Evolutionary conservation across 164 flowering plant species (phyloP).

Genomic region (Vitis cinerea): DNA sequence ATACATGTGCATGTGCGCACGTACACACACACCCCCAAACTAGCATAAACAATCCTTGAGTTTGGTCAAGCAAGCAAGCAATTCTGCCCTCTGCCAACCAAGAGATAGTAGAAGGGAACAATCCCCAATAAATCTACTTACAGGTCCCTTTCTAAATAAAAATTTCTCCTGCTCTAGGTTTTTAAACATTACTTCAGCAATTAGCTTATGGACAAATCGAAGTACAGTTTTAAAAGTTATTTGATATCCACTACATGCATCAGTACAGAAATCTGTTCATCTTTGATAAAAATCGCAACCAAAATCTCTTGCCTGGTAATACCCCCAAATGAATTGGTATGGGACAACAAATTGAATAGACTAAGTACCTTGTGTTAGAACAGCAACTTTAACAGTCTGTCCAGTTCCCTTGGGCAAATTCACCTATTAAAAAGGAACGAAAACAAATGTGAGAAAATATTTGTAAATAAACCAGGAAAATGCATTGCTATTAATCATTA

Average conservation of each 20-base stretch:
- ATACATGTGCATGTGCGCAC: too few species aligned
- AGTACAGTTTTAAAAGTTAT: background rate
- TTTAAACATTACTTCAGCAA: background rate
- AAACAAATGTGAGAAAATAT: constrained; percentile 1
- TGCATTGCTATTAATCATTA: background rate
- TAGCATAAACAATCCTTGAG: too few species aligned
- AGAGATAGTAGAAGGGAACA: too few species aligned
- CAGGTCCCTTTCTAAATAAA: too few species aligned
- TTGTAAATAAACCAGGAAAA: background rate
- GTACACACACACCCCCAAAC: too few species aligned
- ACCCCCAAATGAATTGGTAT: background rate
- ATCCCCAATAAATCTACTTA: too few species aligned
- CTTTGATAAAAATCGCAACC: background rate
- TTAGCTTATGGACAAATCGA: background rate
- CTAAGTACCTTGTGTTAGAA: constrained; percentile 83
- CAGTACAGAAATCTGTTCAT: too few species aligned
- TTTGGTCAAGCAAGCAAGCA: too few species aligned
- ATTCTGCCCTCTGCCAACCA: too few species aligned
- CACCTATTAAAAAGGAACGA: constrained; percentile 45
- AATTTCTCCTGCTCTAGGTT: too few species aligned
- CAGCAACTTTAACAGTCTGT: constrained; percentile 82
- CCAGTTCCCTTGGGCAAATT: constrained; percentile 99
- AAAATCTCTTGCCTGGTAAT: background rate
- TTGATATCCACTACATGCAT: background rate
- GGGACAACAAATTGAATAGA: background rate